Conservation (phyloP, 805 yeast genomes). For the Ogataea minuta region DNA sequence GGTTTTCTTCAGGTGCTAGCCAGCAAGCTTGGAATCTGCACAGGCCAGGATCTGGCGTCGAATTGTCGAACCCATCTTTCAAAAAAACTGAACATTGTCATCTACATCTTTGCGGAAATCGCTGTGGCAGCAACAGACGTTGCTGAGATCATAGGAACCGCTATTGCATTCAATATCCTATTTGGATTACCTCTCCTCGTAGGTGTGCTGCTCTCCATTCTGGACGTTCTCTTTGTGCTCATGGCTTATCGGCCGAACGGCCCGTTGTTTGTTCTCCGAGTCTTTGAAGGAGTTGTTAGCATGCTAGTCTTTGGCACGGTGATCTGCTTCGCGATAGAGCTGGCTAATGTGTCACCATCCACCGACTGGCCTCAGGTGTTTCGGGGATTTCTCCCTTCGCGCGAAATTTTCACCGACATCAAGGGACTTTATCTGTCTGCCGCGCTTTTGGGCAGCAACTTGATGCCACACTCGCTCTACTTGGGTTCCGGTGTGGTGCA, state of each 20-base stretch:
- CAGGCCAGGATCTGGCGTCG: slow-evolving; percentile 89
- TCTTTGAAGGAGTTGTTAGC: slow-evolving; percentile 82
- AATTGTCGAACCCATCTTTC: slow-evolving; percentile 79
- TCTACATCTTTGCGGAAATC: slow-evolving; percentile 79
- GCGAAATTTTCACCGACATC: slow-evolving; percentile 45
- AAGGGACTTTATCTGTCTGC: slow-evolving; percentile 76
- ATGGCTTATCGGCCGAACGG: slow-evolving; percentile 87
- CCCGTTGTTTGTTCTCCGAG: slow-evolving; percentile 69
- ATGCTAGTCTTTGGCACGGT: slow-evolving; percentile 78
- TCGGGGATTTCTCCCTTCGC: slow-evolving; percentile 62
- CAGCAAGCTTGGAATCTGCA: slow-evolving; percentile 87
- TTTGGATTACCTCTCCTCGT: slow-evolving; percentile 74
- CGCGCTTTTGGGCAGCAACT: slow-evolving; percentile 90
- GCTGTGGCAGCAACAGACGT: slow-evolving; percentile 95
- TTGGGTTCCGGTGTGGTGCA: slow-evolving; percentile 89
- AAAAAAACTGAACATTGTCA: slow-evolving; percentile 50
- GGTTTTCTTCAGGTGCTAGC: slow-evolving; percentile 82
- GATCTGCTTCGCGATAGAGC: slow-evolving; percentile 76
- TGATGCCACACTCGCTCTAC: slow-evolving; percentile 91
- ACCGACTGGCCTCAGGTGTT: slow-evolving; percentile 59
- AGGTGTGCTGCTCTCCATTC: slow-evolving; percentile 82
- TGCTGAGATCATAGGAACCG: slow-evolving; percentile 98
- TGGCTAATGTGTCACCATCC: slow-evolving; percentile 61
- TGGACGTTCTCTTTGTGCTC: slow-evolving; percentile 82
- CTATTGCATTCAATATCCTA: slow-evolving; percentile 83